A percentile compares a stretch with the other conserved stretches of the same genome.
These are phyloP conservation scores for Phanerochaete carnosa DNA, from an alignment of 768 basidiomycete species.

Conservation along the genomic window DNA sequence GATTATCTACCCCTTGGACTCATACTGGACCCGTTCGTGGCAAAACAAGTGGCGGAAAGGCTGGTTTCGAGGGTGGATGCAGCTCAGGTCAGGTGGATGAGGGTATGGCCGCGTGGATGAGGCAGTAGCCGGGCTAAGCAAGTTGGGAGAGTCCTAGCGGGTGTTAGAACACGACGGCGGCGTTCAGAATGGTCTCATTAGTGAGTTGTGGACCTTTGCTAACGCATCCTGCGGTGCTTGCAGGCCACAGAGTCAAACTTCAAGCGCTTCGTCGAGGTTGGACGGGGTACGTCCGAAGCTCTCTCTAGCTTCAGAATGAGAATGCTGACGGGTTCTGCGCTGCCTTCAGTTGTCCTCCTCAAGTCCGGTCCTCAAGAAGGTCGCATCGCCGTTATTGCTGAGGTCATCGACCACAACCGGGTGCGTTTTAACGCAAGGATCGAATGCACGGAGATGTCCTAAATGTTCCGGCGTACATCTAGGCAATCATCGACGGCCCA, in stretches of 20 bases:
- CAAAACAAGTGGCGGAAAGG: constrained; percentile 2
- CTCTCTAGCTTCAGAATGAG: not conserved
- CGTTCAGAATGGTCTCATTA: not conserved
- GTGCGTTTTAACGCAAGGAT: constrained; percentile 44
- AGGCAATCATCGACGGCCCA: constrained; percentile 97
- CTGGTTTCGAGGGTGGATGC: constrained; percentile 10
- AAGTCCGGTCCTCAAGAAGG: constrained; percentile 82
- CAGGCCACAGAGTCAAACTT: constrained; percentile 63
- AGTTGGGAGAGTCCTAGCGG: not conserved
- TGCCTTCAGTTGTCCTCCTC: constrained; percentile 79
- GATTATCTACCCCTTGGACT: constrained; percentile 9
- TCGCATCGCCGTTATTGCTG: constrained; percentile 91
- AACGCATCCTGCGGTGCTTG: not conserved
- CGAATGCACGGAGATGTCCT: not conserved
- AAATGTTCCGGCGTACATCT: not conserved
- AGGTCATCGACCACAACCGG: constrained; percentile 99
- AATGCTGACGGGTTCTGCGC: constrained; percentile 3
- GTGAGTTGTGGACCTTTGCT: not conserved
- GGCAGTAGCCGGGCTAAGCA: constrained; percentile 6
- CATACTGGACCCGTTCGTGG: constrained; percentile 3
- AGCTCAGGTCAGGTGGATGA: constrained; percentile 20
- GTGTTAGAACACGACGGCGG: not conserved
- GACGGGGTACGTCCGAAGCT: constrained; percentile 62
- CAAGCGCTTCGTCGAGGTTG: constrained; percentile 97
- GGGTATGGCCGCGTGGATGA: constrained; percentile 16